Percentiles rank a stretch among this genome's conserved stretches.
These are phyloP conservation scores for Lichtheimia hyalospora DNA, from an alignment of 371 early-diverging fungal genomes.

Conservation along the genomic window DNA sequence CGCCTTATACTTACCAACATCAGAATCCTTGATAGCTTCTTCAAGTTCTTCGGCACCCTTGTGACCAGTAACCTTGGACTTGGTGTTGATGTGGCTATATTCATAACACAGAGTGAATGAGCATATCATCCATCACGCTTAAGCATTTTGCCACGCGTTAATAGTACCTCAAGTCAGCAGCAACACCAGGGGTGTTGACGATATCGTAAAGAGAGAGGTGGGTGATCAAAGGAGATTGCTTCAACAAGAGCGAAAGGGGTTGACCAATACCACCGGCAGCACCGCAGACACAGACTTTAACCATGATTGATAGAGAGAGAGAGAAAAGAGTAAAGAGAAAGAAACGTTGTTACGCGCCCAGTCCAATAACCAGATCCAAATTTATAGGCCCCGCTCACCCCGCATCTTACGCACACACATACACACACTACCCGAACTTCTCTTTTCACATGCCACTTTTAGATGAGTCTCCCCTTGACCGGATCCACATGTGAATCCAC, in stretches of 20 bases:
- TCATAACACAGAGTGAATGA: background rate
- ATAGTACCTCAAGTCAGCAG: conserved; percentile 65
- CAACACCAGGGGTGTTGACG: conserved; percentile 75
- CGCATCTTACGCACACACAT: too few relatives aligned
- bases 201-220: conserved; percentile 77
- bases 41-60: conserved; percentile 39
- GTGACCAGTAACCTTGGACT: conserved; percentile 66
- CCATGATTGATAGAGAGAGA: conserved; percentile 31
- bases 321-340: background rate
- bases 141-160: background rate
- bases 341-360: too few relatives aligned
- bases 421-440: too few relatives aligned
- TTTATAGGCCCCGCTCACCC: too few relatives aligned
- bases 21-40: conserved; percentile 51
- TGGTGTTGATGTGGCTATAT: conserved; percentile 70
- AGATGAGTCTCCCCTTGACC: too few relatives aligned
- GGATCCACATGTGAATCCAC: too few relatives aligned
- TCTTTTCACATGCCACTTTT: too few relatives aligned
- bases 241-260: conserved; percentile 85
- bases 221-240: conserved; percentile 70
- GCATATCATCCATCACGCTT: background rate
- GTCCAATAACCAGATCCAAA: too few relatives aligned
- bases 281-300: conserved; percentile 81
- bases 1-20: conserved; percentile 32
- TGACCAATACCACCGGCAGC: conserved; percentile 95